phyloP scores from a whole-genome alignment of 2,329 filamentous ascomycete genomes.

The Hawksworthiomyces lignivorus region DNA sequence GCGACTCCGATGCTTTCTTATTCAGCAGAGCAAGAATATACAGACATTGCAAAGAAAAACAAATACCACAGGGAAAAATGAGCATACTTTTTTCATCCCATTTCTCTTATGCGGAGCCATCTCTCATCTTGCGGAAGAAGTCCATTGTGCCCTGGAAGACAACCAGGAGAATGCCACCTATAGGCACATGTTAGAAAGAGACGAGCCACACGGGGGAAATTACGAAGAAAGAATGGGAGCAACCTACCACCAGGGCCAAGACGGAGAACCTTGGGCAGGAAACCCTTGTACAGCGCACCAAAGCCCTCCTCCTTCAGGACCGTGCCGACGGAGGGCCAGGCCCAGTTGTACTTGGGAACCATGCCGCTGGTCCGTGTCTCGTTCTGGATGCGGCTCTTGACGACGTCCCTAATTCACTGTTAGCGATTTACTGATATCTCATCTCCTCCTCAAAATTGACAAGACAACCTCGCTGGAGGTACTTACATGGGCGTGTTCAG shows the following conservation, averaged over 20 bases:
- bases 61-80: too few relatives aligned
- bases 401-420: conserved; percentile 50
- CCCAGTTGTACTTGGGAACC: conserved; percentile 97
- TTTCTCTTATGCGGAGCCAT: conserved; percentile 14
- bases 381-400: conserved; percentile 98
- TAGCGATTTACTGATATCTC: not conserved
- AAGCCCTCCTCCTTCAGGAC: conserved; percentile 94
- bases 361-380: conserved; percentile 73
- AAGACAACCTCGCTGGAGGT: too few relatives aligned
- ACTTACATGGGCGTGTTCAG: conserved; percentile 95
- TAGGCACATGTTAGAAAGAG: conserved; percentile 22
- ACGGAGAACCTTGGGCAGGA: conserved; percentile 87
- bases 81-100: too few relatives aligned
- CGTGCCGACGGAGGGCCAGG: conserved; percentile 76
- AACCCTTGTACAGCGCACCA: conserved; percentile 90
- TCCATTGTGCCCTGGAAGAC: conserved; percentile 87
- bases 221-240: conserved; percentile 29
- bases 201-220: not conserved
- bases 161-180: conserved; percentile 65
- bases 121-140: conserved; percentile 67
- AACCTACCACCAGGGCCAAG: conserved; percentile 50
- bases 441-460: too few relatives aligned
- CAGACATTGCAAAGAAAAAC: conserved; percentile 5
- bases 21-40: too few relatives aligned
- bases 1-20: too few relatives aligned